These are phyloP conservation scores for Aspergillus tamarii DNA, from an alignment of 2,329 filamentous ascomycete species.

Conservation along the genomic window DNA sequence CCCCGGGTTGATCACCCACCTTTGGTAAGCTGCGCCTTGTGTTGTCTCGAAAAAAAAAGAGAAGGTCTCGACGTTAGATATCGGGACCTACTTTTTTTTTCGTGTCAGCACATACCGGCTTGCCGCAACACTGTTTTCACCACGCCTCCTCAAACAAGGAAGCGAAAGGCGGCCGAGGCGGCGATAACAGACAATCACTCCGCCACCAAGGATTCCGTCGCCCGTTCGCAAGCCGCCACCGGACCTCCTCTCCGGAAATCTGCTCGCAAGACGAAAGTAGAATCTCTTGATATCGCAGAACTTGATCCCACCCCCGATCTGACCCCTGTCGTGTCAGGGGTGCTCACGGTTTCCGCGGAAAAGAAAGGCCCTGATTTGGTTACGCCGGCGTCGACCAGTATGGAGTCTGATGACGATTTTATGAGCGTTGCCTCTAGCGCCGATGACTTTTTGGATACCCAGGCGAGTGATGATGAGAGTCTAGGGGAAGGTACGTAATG, in stretches of 20 bases:
- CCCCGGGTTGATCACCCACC: slow-evolving; percentile 4
- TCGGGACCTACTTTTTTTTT: slow-evolving; percentile 23
- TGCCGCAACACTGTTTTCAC: slow-evolving; percentile 38
- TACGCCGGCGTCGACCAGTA: slow-evolving; percentile 56
- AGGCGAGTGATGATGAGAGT: slow-evolving; percentile 74
- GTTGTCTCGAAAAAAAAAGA: slow-evolving; percentile 27
- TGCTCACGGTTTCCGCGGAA: slow-evolving; percentile 19
- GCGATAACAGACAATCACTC: slow-evolving; percentile 35
- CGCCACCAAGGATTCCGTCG: slow-evolving; percentile 17
- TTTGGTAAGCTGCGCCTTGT: slow-evolving; percentile 30
- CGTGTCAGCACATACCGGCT: slow-evolving; percentile 27
- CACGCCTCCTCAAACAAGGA: slow-evolving; percentile 57
- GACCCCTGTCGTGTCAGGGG: slow-evolving; percentile 14
- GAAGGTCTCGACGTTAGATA: slow-evolving; percentile 26
- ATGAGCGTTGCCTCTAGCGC: slow-evolving; percentile 82
- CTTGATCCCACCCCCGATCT: slow-evolving; percentile 16
- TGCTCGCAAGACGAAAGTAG: slow-evolving; percentile 29
- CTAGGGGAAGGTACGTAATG: slow-evolving; percentile 42
- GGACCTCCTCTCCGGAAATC: slow-evolving; percentile 25
- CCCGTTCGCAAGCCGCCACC: slow-evolving; percentile 29
- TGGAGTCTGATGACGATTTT: slow-evolving; percentile 97
- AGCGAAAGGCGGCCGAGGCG: slow-evolving; percentile 58
- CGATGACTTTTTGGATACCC: slow-evolving; percentile 65
- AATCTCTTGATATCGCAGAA: slow-evolving; percentile 23
- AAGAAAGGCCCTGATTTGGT: slow-evolving; percentile 39